Evolutionary conservation across 441 rosid species (phyloP).

Genomic region (Gossypium gossypioides): DNA sequence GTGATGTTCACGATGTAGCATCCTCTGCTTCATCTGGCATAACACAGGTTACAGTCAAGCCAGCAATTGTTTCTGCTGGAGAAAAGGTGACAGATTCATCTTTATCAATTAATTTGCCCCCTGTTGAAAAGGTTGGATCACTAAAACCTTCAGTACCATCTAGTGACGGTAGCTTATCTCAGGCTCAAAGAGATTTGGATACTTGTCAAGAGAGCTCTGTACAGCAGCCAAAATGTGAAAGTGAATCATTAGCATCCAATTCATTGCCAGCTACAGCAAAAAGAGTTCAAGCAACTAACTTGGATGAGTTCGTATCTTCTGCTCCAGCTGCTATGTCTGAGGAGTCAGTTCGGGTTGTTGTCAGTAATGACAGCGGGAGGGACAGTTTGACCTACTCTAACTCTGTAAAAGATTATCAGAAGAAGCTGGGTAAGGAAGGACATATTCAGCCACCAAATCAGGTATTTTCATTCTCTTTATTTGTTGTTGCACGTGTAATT

Average conservation of each 20-base stretch:
- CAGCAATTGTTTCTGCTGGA: conserved; percentile 29
- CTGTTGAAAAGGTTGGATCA: conserved; percentile 36
- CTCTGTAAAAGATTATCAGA: conserved; percentile 48
- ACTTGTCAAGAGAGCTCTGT: conserved; percentile 29
- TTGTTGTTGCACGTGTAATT: background rate
- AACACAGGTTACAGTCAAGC: conserved; percentile 46
- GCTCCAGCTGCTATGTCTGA: conserved; percentile 21
- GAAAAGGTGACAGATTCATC: conserved; percentile 21
- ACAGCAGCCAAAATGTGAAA: conserved; percentile 28
- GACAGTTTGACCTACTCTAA: conserved; percentile 40
- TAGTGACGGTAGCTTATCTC: conserved; percentile 29
- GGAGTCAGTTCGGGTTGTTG: conserved; percentile 18
- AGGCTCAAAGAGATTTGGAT: conserved; percentile 29
- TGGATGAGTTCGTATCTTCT: conserved; percentile 18
- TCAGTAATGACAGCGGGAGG: conserved; percentile 26
- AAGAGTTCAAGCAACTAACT: conserved; percentile 23
- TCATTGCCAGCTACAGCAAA: conserved; percentile 24
- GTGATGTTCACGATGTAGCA: conserved; percentile 29
- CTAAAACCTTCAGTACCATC: conserved; percentile 28
- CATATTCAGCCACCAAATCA: conserved; percentile 28
- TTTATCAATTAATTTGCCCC: conserved; percentile 19
- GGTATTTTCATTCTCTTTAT: conserved; percentile 26
- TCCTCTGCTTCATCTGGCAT: conserved; percentile 32
- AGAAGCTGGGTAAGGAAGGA: conserved; percentile 38
- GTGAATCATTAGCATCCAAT: conserved; percentile 28